These are phyloP conservation scores for Kodamaea sp. DNA, from an alignment of 1,139 yeast genomes.

Conservation along the genomic window DNA sequence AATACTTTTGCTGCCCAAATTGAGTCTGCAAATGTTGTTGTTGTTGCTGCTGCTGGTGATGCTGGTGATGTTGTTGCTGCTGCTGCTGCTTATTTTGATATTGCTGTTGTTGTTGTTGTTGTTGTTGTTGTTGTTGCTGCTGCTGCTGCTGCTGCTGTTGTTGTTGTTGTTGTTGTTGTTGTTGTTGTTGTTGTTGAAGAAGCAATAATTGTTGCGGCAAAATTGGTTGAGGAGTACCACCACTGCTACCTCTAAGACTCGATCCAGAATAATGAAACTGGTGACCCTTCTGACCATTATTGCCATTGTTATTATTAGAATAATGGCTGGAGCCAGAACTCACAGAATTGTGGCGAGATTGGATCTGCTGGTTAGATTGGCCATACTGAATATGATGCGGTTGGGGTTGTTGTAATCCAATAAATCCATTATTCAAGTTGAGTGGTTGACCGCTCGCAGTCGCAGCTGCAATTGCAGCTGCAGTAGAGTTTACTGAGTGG, in stretches of 20 bases:
- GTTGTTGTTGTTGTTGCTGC: slow-evolving; percentile 14
- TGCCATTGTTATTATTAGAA: slow-evolving; percentile 9
- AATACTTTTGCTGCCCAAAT: slow-evolving; percentile 20
- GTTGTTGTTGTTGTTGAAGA: slow-evolving; percentile 22
- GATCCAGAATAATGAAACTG: slow-evolving; percentile 13
- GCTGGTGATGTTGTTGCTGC: slow-evolving; percentile 14
- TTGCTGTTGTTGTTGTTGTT: slow-evolving; percentile 12
- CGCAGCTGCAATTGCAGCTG: slow-evolving; percentile 55
- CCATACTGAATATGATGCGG: slow-evolving; percentile 22
- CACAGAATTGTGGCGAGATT: slow-evolving; percentile 14
- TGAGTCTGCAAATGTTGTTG: slow-evolving; percentile 13
- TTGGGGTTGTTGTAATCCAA: slow-evolving; percentile 34
- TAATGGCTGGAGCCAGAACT: slow-evolving; percentile 14
- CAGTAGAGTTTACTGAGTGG: slow-evolving; percentile 47
- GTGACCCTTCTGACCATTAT: slow-evolving; percentile 6
- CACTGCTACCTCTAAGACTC: slow-evolving; percentile 19
- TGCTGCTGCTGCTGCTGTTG: slow-evolving; percentile 13
- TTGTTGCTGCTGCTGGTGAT: slow-evolving; percentile 16
- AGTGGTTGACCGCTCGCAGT: slow-evolving; percentile 54
- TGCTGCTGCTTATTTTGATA: slow-evolving; percentile 16
- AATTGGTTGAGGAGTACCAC: slow-evolving; percentile 23
- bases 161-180: slow-evolving; percentile 9
- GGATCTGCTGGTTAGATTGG: slow-evolving; percentile 2
- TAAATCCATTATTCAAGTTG: slow-evolving; percentile 32
- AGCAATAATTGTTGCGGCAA: slow-evolving; percentile 23